These are phyloP conservation scores for Cryptosporidium ryanae DNA, from an alignment of 169 alveolate genomes.

Conservation along the genomic window DNA sequence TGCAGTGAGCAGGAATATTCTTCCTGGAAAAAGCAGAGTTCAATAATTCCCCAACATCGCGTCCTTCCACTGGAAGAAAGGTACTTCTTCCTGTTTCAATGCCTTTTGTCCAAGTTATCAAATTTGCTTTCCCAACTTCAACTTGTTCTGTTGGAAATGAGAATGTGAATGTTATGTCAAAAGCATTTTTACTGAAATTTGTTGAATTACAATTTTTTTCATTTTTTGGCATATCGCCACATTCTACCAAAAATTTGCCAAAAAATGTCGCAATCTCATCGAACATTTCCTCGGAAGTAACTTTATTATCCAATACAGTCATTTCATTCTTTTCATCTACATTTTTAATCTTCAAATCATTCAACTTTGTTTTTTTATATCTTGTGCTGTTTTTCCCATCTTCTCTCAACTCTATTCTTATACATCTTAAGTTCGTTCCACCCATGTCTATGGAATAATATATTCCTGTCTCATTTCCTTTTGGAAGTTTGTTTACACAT, in stretches of 20 bases:
- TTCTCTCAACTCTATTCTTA: constrained; percentile 85
- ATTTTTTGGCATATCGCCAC: constrained; percentile 32
- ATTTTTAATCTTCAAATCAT: constrained; percentile 8
- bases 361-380: constrained; percentile 30
- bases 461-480: constrained; percentile 88
- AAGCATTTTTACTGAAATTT: background rate
- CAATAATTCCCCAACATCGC: constrained; percentile 87
- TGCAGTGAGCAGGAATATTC: constrained; percentile 82
- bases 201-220: background rate
- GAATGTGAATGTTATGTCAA: constrained; percentile 45
- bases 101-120: constrained; percentile 91
- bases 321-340: background rate
- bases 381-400: constrained; percentile 64
- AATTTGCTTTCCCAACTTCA: constrained; percentile 74
- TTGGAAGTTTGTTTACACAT: constrained; percentile 84
- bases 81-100: constrained; percentile 92
- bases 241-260: constrained; percentile 23
- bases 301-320: constrained; percentile 4
- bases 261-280: constrained; percentile 57
- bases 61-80: constrained; percentile 89
- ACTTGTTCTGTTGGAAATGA: constrained; percentile 68
- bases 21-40: constrained; percentile 85
- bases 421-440: constrained; percentile 89
- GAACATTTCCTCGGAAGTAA: constrained; percentile 55
- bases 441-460: constrained; percentile 91